Evolutionary conservation across 768 basidiomycete genomes (phyloP), one percentile per base, ranked within the genome.

Genomic region (Termitomyces bulborhizus): DNA sequence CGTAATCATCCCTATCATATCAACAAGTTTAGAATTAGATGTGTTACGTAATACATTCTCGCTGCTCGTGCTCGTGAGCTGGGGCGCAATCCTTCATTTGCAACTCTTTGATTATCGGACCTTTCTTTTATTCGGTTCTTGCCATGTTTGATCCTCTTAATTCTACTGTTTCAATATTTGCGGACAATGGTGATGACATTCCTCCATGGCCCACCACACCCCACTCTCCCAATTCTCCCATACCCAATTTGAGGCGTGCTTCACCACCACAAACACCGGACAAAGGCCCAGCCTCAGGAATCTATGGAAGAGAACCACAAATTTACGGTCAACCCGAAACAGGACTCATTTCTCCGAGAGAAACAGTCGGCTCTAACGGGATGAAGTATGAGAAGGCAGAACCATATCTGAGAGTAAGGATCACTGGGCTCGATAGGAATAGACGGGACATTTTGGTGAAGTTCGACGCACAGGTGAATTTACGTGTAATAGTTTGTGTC

Each of bases 341-440:
- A 41, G 91, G 92, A 2, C 80, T 93, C 29, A 83, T 93, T 52
- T 91, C 91, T 24, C 91, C 91, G 11, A 71, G 80, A 53, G 77
- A 82, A 1, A 82, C 82, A 21, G 74, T 80, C 2, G 77, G 79
- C 27, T 76, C 85, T 0, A 91, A 90, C 66, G 91, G 91, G 5
- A 67, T 73, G 32, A 84, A 75, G 57, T 88, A 80, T 61, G 91
- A 93, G 74, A 88, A 81, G 71, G 74, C 71, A 29, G 90, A 88
- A 62, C 90, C 90, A 26, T 97, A 92, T 69, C 77, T 99, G 57
- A 79, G 92, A 65, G 90, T 96, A 46, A 79, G 93, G 65, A 89
- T 99, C 58, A 89, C 90, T 16, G 90, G 86, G 13, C 69, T 99
- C 65, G 97, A 99, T 71, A 82, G 97, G 71, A 98, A 98, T 75